A percentile compares a stretch with the other conserved stretches of the same genome.
phyloP scores from a whole-genome alignment of 805 yeast species.

The Kazachstania kunashirensis region DNA sequence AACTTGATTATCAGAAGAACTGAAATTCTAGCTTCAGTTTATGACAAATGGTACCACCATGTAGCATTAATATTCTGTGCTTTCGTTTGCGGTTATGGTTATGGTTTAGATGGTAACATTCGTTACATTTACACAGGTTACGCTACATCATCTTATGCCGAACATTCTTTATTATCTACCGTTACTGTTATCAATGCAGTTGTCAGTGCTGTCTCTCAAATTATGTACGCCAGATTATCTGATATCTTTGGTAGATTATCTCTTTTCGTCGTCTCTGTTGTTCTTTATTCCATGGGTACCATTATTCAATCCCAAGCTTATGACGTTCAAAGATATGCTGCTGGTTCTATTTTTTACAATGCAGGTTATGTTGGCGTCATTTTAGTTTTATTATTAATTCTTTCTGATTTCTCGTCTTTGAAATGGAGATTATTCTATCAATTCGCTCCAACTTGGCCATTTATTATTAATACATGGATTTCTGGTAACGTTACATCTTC shows the following conservation, averaged over 20 bases:
- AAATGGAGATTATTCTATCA: constrained; percentile 63
- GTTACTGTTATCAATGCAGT: constrained; percentile 43
- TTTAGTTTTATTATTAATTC: constrained; percentile 44
- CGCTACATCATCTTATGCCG: constrained; percentile 41
- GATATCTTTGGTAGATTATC: constrained; percentile 49
- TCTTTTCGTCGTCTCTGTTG: constrained; percentile 36
- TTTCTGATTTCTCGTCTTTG: constrained; percentile 58
- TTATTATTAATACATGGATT: constrained; percentile 71
- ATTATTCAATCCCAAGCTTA: constrained; percentile 47
- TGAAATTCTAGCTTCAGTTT: constrained; percentile 41
- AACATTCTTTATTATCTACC: constrained; percentile 44
- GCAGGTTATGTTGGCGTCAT: constrained; percentile 57
- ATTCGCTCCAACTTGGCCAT: constrained; percentile 61
- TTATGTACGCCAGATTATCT: constrained; percentile 45
- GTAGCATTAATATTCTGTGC: constrained; percentile 35
- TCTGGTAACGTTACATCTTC: constrained; percentile 46
- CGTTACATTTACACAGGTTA: constrained; percentile 39
- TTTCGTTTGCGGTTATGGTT: constrained; percentile 44
- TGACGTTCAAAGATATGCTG: constrained; percentile 44
- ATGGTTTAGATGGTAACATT: constrained; percentile 44
- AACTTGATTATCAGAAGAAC: constrained; percentile 41
- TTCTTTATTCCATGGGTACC: constrained; percentile 47
- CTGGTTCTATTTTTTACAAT: constrained; percentile 42
- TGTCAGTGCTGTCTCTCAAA: constrained; percentile 49
- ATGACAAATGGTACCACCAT: constrained; percentile 29